Evolutionary conservation across 225 moss, liverwort and hornwort species (phyloP).

Genomic region (Lunularia cruciata): DNA sequence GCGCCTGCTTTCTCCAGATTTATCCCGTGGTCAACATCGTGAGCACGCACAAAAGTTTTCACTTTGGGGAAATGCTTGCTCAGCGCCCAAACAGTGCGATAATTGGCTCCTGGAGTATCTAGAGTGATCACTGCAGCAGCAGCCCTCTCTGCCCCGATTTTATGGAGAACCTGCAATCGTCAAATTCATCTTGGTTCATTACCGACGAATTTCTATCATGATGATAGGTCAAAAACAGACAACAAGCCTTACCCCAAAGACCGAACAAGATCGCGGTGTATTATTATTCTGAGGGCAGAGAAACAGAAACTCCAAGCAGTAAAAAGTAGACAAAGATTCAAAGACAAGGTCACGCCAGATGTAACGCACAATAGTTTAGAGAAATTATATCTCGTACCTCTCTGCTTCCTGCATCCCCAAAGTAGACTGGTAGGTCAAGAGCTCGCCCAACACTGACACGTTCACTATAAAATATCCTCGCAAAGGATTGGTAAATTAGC

Average conservation of each 20-base stretch:
- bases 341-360: no score
- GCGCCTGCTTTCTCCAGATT: slow-evolving; percentile 99
- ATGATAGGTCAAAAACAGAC: no score
- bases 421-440: slow-evolving; percentile 90
- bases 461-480: slow-evolving; percentile 56
- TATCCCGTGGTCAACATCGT: slow-evolving; percentile 98
- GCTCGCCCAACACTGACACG: slow-evolving; percentile 88
- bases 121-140: slow-evolving; percentile 90
- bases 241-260: no score
- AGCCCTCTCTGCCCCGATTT: slow-evolving; percentile 91
- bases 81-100: slow-evolving; percentile 93
- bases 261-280: no score
- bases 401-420: slow-evolving; percentile 94
- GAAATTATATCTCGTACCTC: slow-evolving; percentile 79
- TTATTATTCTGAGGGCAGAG: neutral
- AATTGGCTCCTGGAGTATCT: slow-evolving; percentile 98
- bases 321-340: no score
- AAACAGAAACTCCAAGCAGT: no score
- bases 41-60: slow-evolving; percentile 97
- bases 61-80: slow-evolving; percentile 89
- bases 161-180: slow-evolving; percentile 75
- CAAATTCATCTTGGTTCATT: neutral
- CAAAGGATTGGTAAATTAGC: neutral
- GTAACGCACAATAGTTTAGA: no score
- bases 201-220: no score